These are phyloP conservation scores for Trypanosoma conorhini DNA, from an alignment of 208 protist genomes.

Conservation along the genomic window DNA sequence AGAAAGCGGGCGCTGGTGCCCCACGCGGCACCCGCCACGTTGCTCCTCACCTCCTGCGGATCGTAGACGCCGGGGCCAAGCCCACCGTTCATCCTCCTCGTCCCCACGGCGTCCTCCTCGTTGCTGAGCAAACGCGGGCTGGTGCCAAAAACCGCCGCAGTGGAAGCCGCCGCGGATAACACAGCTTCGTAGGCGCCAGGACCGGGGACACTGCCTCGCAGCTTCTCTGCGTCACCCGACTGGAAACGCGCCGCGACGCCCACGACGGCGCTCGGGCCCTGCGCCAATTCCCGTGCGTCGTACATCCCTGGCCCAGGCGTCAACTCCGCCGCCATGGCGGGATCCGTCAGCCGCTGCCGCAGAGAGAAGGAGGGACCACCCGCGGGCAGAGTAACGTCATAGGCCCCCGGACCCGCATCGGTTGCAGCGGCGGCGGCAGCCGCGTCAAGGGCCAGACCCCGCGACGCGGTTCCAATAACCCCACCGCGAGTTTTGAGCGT, in stretches of 20 bases:
- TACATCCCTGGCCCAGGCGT: slow-evolving; percentile 58
- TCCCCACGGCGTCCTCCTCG: neutral
- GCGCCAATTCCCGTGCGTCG: slow-evolving; percentile 26
- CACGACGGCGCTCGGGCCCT: slow-evolving; percentile 1
- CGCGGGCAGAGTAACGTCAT: slow-evolving; percentile 25
- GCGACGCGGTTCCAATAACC: slow-evolving; percentile 48
- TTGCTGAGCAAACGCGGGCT: slow-evolving; percentile 34
- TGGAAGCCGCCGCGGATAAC: neutral
- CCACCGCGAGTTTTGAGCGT: slow-evolving; percentile 30
- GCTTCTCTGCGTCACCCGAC: slow-evolving; percentile 11
- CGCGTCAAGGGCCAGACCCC: slow-evolving; percentile 7
- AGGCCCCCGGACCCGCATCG: slow-evolving; percentile 32
- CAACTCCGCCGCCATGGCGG: neutral
- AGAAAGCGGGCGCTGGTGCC: slow-evolving; percentile 18
- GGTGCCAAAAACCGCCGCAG: slow-evolving; percentile 33
- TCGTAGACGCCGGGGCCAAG: slow-evolving; percentile 59
- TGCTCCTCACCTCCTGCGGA: slow-evolving; percentile 5
- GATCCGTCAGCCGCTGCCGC: slow-evolving; percentile 12
- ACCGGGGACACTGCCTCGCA: slow-evolving; percentile 21
- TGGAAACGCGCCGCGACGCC: slow-evolving; percentile 16
- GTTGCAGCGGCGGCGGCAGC: neutral
- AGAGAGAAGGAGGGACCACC: slow-evolving; percentile 28
- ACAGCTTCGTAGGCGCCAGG: slow-evolving; percentile 30
- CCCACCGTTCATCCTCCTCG: neutral
- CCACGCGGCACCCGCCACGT: slow-evolving; percentile 19